These are phyloP conservation scores for Croton setiger DNA, from an alignment of 441 rosid species.

Conservation along the genomic window DNA sequence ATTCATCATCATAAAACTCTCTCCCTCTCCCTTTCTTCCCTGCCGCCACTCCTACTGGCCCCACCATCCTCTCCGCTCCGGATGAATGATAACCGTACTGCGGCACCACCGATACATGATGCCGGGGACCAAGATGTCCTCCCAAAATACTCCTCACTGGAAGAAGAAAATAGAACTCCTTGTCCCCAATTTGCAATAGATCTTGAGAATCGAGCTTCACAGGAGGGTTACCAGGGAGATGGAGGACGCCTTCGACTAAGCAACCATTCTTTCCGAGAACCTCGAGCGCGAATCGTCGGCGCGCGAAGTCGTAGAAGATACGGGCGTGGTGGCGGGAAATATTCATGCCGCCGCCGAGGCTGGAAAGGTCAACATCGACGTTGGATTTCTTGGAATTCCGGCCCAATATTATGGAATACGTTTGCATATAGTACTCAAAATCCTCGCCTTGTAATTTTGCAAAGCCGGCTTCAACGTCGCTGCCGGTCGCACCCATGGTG, in stretches of 20 bases:
- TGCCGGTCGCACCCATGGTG: slow-evolving; percentile 51
- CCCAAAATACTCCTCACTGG: slow-evolving; percentile 89
- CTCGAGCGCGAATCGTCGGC: slow-evolving; percentile 94
- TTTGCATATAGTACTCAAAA: slow-evolving; percentile 97
- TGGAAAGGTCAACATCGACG: slow-evolving; percentile 86
- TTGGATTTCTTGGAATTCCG: slow-evolving; percentile 94
- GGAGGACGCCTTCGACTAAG: slow-evolving; percentile 92
- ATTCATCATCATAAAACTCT: slow-evolving; percentile 55
- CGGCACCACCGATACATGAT: slow-evolving; percentile 42
- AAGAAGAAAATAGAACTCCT: slow-evolving; percentile 80
- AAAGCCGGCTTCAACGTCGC: slow-evolving; percentile 91
- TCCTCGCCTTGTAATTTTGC: slow-evolving; percentile 98
- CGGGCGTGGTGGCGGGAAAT: slow-evolving; percentile 94
- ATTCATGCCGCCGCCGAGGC: slow-evolving; percentile 97
- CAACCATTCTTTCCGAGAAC: slow-evolving; percentile 97
- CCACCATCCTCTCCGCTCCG: slow-evolving; percentile 32
- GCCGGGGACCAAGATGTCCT: slow-evolving; percentile 63
- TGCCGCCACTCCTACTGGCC: slow-evolving; percentile 25
- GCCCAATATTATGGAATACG: slow-evolving; percentile 88
- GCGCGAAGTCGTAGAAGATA: slow-evolving; percentile 87
- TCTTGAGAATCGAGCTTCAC: slow-evolving; percentile 94
- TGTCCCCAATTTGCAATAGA: slow-evolving; percentile 87
- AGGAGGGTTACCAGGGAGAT: slow-evolving; percentile 88
- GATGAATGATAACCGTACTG: slow-evolving; percentile 46
- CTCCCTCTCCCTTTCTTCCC: slow-evolving; percentile 56